Conservation (phyloP, 106 monocot genomes). For the Iris macrosiphon region DNA sequence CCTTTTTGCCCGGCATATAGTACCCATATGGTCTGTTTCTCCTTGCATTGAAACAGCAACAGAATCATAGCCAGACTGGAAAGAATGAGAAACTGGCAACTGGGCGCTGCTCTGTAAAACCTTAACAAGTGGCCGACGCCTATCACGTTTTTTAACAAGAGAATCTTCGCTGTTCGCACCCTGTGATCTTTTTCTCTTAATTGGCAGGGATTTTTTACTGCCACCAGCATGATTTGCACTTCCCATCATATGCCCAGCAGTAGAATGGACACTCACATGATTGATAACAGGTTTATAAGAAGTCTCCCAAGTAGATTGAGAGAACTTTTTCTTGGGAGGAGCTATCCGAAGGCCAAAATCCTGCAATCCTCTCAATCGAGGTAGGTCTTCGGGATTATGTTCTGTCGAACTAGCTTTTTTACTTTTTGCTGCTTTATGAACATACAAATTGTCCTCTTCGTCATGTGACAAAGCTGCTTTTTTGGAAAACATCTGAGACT, state of each 20-base stretch:
- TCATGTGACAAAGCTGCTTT: slow-evolving; percentile 13
- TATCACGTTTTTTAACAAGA: slow-evolving; percentile 55
- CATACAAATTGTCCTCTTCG: slow-evolving; percentile 12
- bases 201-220: slow-evolving; percentile 11
- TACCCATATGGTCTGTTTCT: slow-evolving; percentile 10
- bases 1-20: slow-evolving; percentile 16
- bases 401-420: slow-evolving; percentile 31
- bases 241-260: slow-evolving; percentile 4
- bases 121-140: slow-evolving; percentile 52
- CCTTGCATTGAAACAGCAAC: not conserved
- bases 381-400: slow-evolving; percentile 24
- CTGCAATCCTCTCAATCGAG: slow-evolving; percentile 39
- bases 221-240: slow-evolving; percentile 9
- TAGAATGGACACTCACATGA: slow-evolving; percentile 14
- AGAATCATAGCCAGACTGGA: slow-evolving; percentile 9
- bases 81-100: slow-evolving; percentile 24
- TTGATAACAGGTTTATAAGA: slow-evolving; percentile 14
- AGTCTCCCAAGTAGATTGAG: slow-evolving; percentile 19
- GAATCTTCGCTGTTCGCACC: slow-evolving; percentile 30
- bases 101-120: slow-evolving; percentile 68
- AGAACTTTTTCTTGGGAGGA: slow-evolving; percentile 38
- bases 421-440: slow-evolving; percentile 18
- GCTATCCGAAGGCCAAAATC: slow-evolving; percentile 50
- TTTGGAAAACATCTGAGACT: slow-evolving; percentile 20
- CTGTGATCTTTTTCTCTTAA: slow-evolving; percentile 45